These are phyloP conservation scores for Haplosporangium gracile DNA, from an alignment of 192 early-diverging fungal genomes.

Conservation along the genomic window DNA sequence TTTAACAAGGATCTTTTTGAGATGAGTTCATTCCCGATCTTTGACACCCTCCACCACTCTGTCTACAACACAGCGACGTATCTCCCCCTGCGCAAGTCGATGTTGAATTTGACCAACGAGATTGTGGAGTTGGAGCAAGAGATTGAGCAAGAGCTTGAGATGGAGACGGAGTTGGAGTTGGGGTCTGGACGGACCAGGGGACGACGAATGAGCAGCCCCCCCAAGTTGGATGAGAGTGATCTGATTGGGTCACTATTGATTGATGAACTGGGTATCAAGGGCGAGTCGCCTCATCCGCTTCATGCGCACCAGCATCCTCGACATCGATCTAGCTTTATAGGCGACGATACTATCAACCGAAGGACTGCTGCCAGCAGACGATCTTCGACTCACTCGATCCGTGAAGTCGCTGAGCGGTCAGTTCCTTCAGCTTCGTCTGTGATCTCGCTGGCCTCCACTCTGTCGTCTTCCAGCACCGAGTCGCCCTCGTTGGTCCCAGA, in stretches of 20 bases:
- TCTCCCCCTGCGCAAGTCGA: slow-evolving; percentile 45
- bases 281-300: slow-evolving; percentile 12
- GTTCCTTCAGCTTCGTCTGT: slow-evolving; percentile 9
- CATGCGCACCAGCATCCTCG: slow-evolving; percentile 5
- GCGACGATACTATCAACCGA: slow-evolving; percentile 21
- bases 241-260: slow-evolving; percentile 14
- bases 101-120: slow-evolving; percentile 52
- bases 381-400: slow-evolving; percentile 11
- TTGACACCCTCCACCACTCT: slow-evolving; percentile 58
- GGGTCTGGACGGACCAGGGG: neutral
- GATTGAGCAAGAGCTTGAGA: slow-evolving; percentile 30
- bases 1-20: slow-evolving; percentile 42
- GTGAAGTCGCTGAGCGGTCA: slow-evolving; percentile 3
- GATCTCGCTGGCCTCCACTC: slow-evolving; percentile 17
- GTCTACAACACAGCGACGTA: slow-evolving; percentile 55
- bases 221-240: slow-evolving; percentile 10
- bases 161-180: slow-evolving; percentile 6
- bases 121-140: slow-evolving; percentile 43
- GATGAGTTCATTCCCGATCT: slow-evolving; percentile 54
- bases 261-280: slow-evolving; percentile 34
- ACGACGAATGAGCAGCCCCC: neutral
- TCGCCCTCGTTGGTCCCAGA: neutral
- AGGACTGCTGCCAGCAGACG: slow-evolving; percentile 9
- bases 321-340: slow-evolving; percentile 28
- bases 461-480: slow-evolving; percentile 12